Conservation (phyloP, 2,329 filamentous ascomycete species). For the Gaeumannomyces sp. region DNA sequence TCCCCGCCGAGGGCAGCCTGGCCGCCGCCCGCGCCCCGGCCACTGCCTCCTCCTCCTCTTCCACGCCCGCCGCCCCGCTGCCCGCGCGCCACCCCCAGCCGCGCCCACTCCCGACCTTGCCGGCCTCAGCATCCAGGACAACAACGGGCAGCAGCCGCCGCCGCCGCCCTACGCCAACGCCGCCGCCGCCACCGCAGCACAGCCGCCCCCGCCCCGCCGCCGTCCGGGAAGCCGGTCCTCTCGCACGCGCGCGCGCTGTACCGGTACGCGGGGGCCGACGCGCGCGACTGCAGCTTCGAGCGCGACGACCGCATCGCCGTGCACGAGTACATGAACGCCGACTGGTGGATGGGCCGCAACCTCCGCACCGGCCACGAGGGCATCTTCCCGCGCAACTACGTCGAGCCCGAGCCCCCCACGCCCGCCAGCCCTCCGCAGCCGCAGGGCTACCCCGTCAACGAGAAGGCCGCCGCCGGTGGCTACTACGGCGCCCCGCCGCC, state of each 20-base stretch:
- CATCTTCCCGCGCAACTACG: slow-evolving; percentile 93
- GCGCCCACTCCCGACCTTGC: slow-evolving; percentile 34
- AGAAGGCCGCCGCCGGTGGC: slow-evolving; percentile 17
- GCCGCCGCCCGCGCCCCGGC: slow-evolving; percentile 32
- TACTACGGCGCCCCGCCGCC: slow-evolving; percentile 16
- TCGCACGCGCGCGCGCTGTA: slow-evolving; percentile 77
- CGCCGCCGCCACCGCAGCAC: slow-evolving; percentile 22
- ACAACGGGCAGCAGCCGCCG: slow-evolving; percentile 36
- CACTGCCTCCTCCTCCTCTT: slow-evolving; percentile 16
- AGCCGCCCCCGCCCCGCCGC: slow-evolving; percentile 31
- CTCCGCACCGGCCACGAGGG: slow-evolving; percentile 76
- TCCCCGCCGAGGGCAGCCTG: slow-evolving; percentile 65
- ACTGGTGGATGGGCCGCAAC: slow-evolving; percentile 95
- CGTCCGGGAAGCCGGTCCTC: slow-evolving; percentile 51
- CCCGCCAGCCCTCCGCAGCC: slow-evolving; percentile 22
- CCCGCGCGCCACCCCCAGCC: slow-evolving; percentile 18
- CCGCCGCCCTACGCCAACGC: slow-evolving; percentile 44
- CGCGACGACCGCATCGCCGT: slow-evolving; percentile 76
- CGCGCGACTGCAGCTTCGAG: slow-evolving; percentile 74
- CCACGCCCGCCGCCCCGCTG: slow-evolving; percentile 22
- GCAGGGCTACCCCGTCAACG: slow-evolving; percentile 22
- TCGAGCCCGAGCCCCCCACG: slow-evolving; percentile 51
- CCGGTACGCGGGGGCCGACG: slow-evolving; percentile 70
- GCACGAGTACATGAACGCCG: slow-evolving; percentile 88
- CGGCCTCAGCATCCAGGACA: slow-evolving; percentile 31